These are phyloP conservation scores for Melaleuca quinquenervia DNA, from an alignment of 345 rosid species.

Conservation along the genomic window DNA sequence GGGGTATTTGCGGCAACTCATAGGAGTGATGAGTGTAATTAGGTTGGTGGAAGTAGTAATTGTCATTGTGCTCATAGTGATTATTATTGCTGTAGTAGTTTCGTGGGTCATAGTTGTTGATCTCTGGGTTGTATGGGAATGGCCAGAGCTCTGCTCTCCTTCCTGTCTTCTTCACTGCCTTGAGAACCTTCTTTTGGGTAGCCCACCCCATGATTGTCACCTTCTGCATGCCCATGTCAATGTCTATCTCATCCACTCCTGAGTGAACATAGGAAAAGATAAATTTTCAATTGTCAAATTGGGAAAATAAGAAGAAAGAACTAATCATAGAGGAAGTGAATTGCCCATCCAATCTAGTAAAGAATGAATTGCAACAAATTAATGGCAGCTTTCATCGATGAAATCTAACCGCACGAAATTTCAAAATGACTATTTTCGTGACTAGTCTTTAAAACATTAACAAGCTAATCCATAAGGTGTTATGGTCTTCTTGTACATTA, in stretches of 20 bases:
- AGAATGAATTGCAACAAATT: not conserved
- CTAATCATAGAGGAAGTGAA: not conserved
- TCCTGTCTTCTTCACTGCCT: slow-evolving; percentile 40
- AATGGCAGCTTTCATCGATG: not conserved
- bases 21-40: not conserved
- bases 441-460: not conserved
- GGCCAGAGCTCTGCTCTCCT: slow-evolving; percentile 64
- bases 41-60: not conserved
- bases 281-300: not conserved
- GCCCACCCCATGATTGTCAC: slow-evolving; percentile 74
- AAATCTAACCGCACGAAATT: not conserved
- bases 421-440: not conserved
- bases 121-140: slow-evolving; percentile 46
- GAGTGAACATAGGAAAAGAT: not conserved
- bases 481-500: not conserved
- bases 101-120: slow-evolving; percentile 15
- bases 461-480: not conserved
- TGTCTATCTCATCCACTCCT: slow-evolving; percentile 60
- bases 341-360: not conserved
- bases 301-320: not conserved
- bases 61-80: not conserved
- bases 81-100: not conserved
- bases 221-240: slow-evolving; percentile 53
- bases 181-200: slow-evolving; percentile 49
- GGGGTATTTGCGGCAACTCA: not conserved